Base-by-base conservation (phyloP, 805 yeast species). In the Candida pseudoglaebosa region DNA sequence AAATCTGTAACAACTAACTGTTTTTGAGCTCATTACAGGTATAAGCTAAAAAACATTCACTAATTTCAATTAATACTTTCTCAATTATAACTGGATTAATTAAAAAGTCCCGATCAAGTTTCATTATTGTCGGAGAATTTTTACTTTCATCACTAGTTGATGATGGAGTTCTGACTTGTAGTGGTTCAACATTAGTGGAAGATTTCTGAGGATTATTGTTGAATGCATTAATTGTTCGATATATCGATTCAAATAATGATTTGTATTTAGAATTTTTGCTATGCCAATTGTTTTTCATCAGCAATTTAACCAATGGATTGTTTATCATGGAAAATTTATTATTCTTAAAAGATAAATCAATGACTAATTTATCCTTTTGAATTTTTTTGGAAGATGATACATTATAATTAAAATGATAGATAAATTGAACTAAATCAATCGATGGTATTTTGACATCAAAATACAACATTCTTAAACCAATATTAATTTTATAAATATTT, bases 41-140 rank as follows among this genome's bases (percentile, higher is more conserved):
- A 32, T 46, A 56, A 12, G 28, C 38, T 7, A 47, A 18, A 37
- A 63, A 64, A 31, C 61, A 53, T 18, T 59, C 53, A 4, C 62
- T 51, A 12, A 67, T 56, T 35, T 54, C 54, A 5, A 44, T 39
- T 62, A 67, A 56, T 29, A 65, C 50, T 18, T 57, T 54, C 32
- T 59, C 54, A 26, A 64, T 49, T 20, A 56, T 38, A 10, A 40
- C 37, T 8, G 55, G 39, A 28, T 56, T 54, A 19, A 64, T 54
- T 39, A 67, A 56, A 38, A 61, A 66, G 41, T 67, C 73, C 37
- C 62, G 65, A 44, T 65, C 64, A 42, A 67, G 58, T 41, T 62
- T 65, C n/a, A 62, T 37, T 20, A 62, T 45, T 4, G 34, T 13
- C 32, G 40, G 31, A 29, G 33, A 12, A 32, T 35, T n/a, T 34